Conservation (phyloP, 2,329 filamentous ascomycete species). For the Apiospora rasikravindrae region DNA sequence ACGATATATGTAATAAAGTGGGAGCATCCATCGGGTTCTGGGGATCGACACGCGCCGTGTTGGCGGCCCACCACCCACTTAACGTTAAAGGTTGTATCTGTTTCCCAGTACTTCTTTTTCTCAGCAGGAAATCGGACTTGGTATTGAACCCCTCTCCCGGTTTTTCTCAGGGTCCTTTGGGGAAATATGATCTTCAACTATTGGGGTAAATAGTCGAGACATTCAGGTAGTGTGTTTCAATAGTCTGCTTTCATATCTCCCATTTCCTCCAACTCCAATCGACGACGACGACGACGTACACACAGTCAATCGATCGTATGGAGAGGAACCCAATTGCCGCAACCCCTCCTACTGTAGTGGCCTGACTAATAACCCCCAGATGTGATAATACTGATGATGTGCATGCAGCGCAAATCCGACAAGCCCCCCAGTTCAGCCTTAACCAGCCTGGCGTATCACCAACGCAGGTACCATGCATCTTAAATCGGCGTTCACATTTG, state of each 20-base stretch:
- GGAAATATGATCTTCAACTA: constrained; percentile 13
- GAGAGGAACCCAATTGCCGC: background rate
- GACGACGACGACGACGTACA: background rate
- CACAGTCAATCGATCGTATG: background rate
- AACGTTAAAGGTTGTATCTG: constrained; percentile 11
- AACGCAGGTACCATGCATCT: constrained; percentile 17
- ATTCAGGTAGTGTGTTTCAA: background rate
- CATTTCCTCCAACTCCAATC: background rate
- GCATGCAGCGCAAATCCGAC: constrained; percentile 13
- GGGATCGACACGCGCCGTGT: constrained; percentile 10
- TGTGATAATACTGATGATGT: constrained; percentile 9
- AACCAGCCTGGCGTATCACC: constrained; percentile 10
- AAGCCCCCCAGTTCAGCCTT: constrained; percentile 15
- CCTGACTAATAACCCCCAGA: constrained; percentile 7
- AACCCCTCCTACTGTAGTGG: background rate
- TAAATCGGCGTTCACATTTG: background rate
- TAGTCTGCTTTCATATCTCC: background rate
- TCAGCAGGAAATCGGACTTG: background rate
- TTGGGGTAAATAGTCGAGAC: constrained; percentile 2
- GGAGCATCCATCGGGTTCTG: constrained; percentile 13
- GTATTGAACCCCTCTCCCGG: background rate
- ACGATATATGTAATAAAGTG: constrained; percentile 16
- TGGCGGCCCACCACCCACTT: constrained; percentile 14
- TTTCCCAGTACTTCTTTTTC: background rate
- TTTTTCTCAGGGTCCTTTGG: constrained; percentile 16